A percentile compares a stretch with the other conserved stretches of the same genome.
phyloP scores from a whole-genome alignment of 2,329 filamentous ascomycete species.

The Alternaria triticimaculans region DNA sequence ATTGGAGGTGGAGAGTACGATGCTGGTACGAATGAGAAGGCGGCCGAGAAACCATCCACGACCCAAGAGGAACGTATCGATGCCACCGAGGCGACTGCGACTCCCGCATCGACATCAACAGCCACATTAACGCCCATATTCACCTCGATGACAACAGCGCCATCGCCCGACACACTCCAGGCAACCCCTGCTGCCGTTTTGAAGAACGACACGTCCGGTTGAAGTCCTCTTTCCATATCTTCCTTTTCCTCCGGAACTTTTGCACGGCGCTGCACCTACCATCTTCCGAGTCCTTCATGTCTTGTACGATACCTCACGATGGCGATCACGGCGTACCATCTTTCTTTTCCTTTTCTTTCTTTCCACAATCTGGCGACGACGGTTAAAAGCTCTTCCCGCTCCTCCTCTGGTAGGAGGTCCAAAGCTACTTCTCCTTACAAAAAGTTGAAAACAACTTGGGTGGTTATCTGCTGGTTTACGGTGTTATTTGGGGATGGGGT shows the following conservation, averaged over 20 bases:
- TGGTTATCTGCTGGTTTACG: background rate
- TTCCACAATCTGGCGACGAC: background rate
- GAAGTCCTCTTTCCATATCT: background rate
- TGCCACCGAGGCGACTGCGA: background rate
- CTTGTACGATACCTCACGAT: slow-evolving; percentile 1
- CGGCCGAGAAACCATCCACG: background rate
- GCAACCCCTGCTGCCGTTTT: background rate
- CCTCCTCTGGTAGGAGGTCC: background rate
- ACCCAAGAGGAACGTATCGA: background rate
- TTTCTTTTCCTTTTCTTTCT: background rate
- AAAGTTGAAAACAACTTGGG: background rate
- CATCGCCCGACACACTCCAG: background rate
- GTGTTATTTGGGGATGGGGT: background rate
- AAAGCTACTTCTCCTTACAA: background rate
- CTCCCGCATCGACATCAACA: background rate
- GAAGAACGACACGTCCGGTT: slow-evolving; percentile 1
- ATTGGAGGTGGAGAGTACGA: slow-evolving; percentile 1
- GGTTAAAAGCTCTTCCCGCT: background rate
- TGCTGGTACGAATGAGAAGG: background rate
- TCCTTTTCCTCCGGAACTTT: background rate
- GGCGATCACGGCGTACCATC: background rate
- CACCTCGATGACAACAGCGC: background rate
- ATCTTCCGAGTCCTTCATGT: background rate
- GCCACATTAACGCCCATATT: background rate
- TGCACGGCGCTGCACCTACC: background rate